Percentiles rank a stretch among this genome's conserved stretches.
Conservation (phyloP, 345 rosid genomes). For the Euclidium syriacum region DNA sequence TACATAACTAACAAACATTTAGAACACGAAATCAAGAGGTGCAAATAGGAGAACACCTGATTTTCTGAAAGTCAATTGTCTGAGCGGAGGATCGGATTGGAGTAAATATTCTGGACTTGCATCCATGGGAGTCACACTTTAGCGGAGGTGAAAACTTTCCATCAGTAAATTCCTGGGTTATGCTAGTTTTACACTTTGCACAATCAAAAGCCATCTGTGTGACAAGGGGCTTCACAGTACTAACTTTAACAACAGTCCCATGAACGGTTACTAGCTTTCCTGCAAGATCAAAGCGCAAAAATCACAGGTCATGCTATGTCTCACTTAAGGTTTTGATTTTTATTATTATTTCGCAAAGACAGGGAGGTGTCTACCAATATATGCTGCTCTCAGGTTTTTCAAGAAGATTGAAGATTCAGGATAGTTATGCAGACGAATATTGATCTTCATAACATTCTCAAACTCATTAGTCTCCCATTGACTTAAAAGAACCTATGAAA, state of each 20-base stretch:
- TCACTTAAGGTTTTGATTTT: neutral
- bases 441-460: conserved; percentile 53
- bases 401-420: conserved; percentile 78
- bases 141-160: conserved; percentile 89
- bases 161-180: conserved; percentile 61
- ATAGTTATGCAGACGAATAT: conserved; percentile 67
- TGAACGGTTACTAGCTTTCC: conserved; percentile 91
- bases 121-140: conserved; percentile 64
- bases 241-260: conserved; percentile 84
- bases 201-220: conserved; percentile 70
- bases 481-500: conserved; percentile 40
- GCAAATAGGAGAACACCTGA: conserved; percentile 44
- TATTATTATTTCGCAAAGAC: neutral
- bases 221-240: conserved; percentile 85
- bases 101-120: conserved; percentile 71
- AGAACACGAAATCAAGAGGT: neutral
- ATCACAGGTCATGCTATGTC: neutral
- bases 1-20: neutral
- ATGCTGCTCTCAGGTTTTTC: conserved; percentile 90
- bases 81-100: conserved; percentile 77
- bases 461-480: conserved; percentile 34
- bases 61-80: conserved; percentile 87
- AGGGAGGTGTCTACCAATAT: conserved; percentile 57
- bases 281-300: conserved; percentile 32
- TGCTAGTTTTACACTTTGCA: conserved; percentile 63